Conservation (phyloP, 306 rosid genomes). For the Canavalia ensiformis region DNA sequence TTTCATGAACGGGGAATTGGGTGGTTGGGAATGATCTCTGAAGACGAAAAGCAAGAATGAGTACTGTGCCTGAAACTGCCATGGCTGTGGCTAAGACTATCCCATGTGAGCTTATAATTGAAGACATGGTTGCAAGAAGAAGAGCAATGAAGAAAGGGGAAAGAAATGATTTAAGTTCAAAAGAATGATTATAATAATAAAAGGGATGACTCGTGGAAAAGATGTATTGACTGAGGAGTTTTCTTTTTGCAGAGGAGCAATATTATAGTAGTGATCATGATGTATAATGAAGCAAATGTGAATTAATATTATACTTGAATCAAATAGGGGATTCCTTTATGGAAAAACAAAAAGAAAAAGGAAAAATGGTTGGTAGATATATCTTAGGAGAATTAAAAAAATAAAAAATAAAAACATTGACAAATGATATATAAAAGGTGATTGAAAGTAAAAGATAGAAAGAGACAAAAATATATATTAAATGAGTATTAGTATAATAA, state of each 20-base stretch:
- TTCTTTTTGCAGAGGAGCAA: not conserved
- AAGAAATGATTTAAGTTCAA: not conserved
- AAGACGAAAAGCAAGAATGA: constrained; percentile 13
- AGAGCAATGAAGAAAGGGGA: not conserved
- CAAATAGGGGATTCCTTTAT: not conserved
- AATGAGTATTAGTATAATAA: too few species aligned
- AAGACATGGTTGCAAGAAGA: not conserved
- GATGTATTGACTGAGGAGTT: not conserved
- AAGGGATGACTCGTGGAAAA: not conserved
- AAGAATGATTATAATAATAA: not conserved
- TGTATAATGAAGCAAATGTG: not conserved
- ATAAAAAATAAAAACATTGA: too few species aligned
- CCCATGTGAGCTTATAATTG: constrained; percentile 21
- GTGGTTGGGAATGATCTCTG: not conserved
- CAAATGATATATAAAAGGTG: too few species aligned
- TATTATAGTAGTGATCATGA: not conserved
- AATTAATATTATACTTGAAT: not conserved
- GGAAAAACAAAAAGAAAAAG: too few species aligned
- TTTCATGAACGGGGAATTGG: not conserved
- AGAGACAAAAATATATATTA: too few species aligned
- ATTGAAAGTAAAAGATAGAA: too few species aligned
- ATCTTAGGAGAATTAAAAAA: too few species aligned
- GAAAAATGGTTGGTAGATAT: too few species aligned
- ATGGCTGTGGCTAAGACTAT: not conserved
- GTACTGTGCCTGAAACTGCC: not conserved